Percentiles rank a stretch among this genome's conserved stretches.
These are phyloP conservation scores for Hypoxylon rubiginosum DNA, from an alignment of 2,329 filamentous ascomycete genomes.

Conservation along the genomic window DNA sequence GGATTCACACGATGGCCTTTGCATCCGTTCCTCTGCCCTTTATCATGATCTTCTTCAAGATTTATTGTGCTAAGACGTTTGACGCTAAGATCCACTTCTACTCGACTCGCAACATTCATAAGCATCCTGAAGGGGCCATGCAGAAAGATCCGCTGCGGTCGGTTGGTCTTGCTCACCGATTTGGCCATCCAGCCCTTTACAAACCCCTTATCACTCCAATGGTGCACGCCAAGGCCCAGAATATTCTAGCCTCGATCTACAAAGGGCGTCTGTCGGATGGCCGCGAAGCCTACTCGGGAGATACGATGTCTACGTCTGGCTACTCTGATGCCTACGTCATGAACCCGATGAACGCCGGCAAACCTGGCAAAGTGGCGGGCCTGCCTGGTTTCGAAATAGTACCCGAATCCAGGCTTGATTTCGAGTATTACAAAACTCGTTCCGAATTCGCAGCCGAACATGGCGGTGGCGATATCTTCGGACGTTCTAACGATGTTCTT, in stretches of 20 bases:
- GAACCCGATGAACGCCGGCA: constrained; percentile 77
- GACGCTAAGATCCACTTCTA: constrained; percentile 87
- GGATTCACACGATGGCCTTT: constrained; percentile 71
- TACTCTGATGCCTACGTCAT: constrained; percentile 88
- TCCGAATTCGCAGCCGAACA: constrained; percentile 89
- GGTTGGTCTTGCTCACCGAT: constrained; percentile 81
- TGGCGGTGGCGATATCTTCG: constrained; percentile 80
- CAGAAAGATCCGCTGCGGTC: constrained; percentile 67
- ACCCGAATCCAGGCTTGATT: constrained; percentile 86
- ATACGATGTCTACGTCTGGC: constrained; percentile 72
- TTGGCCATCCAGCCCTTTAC: constrained; percentile 92
- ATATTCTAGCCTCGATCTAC: constrained; percentile 87
- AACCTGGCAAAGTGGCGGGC: constrained; percentile 61
- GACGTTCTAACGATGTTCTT: constrained; percentile 69
- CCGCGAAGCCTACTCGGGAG: constrained; percentile 69
- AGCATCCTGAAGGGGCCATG: constrained; percentile 60
- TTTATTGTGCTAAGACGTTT: constrained; percentile 82
- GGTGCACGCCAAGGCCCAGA: constrained; percentile 92
- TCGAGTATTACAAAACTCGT: constrained; percentile 90
- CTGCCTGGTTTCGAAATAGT: constrained; percentile 90
- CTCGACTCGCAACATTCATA: constrained; percentile 71
- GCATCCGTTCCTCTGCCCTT: constrained; percentile 81
- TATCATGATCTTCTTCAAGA: constrained; percentile 85
- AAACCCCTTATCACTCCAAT: constrained; percentile 92
- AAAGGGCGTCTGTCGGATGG: constrained; percentile 81